A percentile compares a stretch with the other conserved stretches of the same genome.
Evolutionary conservation across 2,329 filamentous ascomycete genomes (phyloP).

Genomic region (Alternaria panax): DNA sequence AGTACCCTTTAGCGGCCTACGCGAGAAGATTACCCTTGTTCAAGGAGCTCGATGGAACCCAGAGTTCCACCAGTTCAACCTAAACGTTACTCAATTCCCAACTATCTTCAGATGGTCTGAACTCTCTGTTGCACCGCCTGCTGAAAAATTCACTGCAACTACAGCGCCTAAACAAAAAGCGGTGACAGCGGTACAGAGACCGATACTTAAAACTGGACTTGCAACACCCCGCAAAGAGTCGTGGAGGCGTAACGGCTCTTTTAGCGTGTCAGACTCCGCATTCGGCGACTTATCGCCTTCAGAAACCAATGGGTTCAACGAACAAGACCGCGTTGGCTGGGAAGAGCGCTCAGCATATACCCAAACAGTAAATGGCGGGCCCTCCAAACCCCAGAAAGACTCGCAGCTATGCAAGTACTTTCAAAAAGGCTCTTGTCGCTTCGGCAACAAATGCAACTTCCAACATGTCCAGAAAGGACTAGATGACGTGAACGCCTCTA

Average conservation of each 20-base stretch:
- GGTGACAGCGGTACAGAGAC: slow-evolving; percentile 5
- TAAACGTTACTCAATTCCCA: slow-evolving; percentile 61
- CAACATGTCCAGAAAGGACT: slow-evolving; percentile 18
- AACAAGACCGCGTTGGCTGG: slow-evolving; percentile 11
- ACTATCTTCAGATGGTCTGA: slow-evolving; percentile 59
- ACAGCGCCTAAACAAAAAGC: slow-evolving; percentile 11
- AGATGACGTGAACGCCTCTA: neutral
- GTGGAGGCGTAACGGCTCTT: slow-evolving; percentile 15
- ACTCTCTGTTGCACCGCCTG: slow-evolving; percentile 9
- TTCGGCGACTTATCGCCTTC: slow-evolving; percentile 4
- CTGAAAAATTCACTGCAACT: slow-evolving; percentile 8
- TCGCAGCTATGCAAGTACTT: slow-evolving; percentile 31
- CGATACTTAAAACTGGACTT: neutral
- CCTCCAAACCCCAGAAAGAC: neutral
- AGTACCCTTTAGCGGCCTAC: slow-evolving; percentile 59
- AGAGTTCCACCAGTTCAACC: slow-evolving; percentile 61
- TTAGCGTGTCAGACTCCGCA: slow-evolving; percentile 9
- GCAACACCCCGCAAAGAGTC: slow-evolving; percentile 12
- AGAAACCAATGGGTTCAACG: slow-evolving; percentile 13
- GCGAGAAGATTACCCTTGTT: slow-evolving; percentile 64
- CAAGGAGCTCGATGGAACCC: slow-evolving; percentile 60
- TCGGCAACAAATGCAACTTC: slow-evolving; percentile 33
- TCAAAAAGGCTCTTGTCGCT: slow-evolving; percentile 36
- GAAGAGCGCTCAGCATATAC: slow-evolving; percentile 5
- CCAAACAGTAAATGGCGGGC: neutral